Conservation (phyloP, 2,329 filamentous ascomycete species). For the Ophiobolus disseminans region DNA sequence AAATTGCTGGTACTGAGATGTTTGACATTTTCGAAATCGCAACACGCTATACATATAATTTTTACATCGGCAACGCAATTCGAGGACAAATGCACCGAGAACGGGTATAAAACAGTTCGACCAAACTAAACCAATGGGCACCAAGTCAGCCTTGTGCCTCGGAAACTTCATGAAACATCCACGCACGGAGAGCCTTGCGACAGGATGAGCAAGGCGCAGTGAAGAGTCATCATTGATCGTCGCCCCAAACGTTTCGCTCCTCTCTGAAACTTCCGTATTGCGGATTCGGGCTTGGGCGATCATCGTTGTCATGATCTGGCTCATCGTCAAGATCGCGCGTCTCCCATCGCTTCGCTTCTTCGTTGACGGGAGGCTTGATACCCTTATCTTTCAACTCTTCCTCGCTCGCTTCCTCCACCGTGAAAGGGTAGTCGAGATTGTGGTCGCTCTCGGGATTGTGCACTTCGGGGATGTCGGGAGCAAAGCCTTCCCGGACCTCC, state of each 20-base stretch:
- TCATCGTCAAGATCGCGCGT: conserved; percentile 38
- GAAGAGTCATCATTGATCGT: conserved; percentile 4
- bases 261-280: conserved; percentile 54
- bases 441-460: conserved; percentile 54
- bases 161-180: background rate
- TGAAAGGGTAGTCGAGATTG: conserved; percentile 54
- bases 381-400: conserved; percentile 45
- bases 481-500: conserved; percentile 62
- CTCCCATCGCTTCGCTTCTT: conserved; percentile 56
- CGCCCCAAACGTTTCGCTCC: conserved; percentile 50
- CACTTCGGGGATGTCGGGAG: conserved; percentile 55
- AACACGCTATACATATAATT: background rate
- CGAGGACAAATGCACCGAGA: background rate
- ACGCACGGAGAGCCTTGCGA: background rate
- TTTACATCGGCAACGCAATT: too few species aligned
- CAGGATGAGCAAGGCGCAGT: too few species aligned
- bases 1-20: too few species aligned
- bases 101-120: conserved; percentile 9
- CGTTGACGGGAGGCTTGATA: conserved; percentile 47
- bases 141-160: background rate
- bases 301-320: conserved; percentile 25
- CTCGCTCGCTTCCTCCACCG: conserved; percentile 46
- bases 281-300: conserved; percentile 38
- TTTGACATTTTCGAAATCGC: background rate
- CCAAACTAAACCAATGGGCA: background rate